Evolutionary conservation across 352 stramenopile genomes (phyloP).

Genomic region (Globisporangium barbulae): DNA sequence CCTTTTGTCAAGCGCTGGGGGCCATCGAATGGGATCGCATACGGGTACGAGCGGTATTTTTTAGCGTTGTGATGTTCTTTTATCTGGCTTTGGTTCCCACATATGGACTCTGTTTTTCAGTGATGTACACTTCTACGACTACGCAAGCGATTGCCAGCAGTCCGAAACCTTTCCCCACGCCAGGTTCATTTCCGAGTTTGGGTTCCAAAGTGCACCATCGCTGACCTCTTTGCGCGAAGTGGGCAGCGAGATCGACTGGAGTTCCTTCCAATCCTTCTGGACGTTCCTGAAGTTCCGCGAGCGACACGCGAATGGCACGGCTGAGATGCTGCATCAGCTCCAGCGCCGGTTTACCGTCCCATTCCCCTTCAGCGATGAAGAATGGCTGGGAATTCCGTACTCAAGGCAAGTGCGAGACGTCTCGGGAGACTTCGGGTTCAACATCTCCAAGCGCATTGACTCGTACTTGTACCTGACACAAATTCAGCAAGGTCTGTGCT

Average conservation of each 20-base stretch:
- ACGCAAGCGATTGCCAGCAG: conserved; percentile 74
- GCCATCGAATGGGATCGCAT: conserved; percentile 47
- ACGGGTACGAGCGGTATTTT: conserved; percentile 31
- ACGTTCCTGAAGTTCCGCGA: conserved; percentile 75
- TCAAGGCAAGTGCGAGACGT: conserved; percentile 9
- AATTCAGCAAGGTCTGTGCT: conserved; percentile 76
- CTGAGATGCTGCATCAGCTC: conserved; percentile 71
- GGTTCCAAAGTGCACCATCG: conserved; percentile 80
- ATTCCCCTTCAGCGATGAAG: conserved; percentile 58
- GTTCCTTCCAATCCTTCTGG: conserved; percentile 72
- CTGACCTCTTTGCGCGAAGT: conserved; percentile 47
- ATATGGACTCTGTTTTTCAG: conserved; percentile 20
- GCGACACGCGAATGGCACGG: conserved; percentile 73
- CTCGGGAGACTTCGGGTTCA: conserved; percentile 33
- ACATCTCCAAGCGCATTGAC: conserved; percentile 41
- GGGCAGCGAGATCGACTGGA: conserved; percentile 45
- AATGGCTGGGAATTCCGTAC: conserved; percentile 37
- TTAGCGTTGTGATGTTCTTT: background rate
- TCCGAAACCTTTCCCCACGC: conserved; percentile 61
- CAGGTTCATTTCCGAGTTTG: conserved; percentile 86
- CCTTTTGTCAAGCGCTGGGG: conserved; percentile 86
- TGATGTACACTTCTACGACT: conserved; percentile 88
- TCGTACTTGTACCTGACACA: conserved; percentile 76
- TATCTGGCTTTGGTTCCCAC: conserved; percentile 4
- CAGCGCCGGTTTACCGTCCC: conserved; percentile 64